phyloP scores from a whole-genome alignment of 345 rosid species.

The Eucalyptus shirleyi region DNA sequence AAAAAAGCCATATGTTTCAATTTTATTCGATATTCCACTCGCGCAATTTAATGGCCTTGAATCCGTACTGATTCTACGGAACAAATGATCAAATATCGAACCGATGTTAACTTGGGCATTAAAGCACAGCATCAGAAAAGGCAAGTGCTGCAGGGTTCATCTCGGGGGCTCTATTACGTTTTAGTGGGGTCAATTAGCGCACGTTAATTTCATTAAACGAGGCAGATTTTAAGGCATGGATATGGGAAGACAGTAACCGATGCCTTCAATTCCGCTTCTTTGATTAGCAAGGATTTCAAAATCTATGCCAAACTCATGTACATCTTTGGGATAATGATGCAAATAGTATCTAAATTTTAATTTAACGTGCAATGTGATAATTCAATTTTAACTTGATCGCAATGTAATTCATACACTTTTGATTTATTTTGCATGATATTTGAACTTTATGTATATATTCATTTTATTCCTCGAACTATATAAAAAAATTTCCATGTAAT shows the following conservation, averaged over 20 bases:
- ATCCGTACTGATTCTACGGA: not conserved
- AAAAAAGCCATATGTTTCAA: not conserved
- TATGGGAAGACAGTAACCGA: not conserved
- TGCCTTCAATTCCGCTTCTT: not conserved
- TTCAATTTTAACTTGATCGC: accelerated
- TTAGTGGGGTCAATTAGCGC: not conserved
- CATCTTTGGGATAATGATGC: too few relatives aligned
- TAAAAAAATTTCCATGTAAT: too few relatives aligned
- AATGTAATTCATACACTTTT: accelerated
- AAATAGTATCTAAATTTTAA: too few relatives aligned
- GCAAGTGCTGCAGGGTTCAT: not conserved
- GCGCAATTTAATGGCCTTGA: too few relatives aligned
- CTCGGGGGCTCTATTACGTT: not conserved
- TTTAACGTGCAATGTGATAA: too few relatives aligned
- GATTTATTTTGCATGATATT: accelerated
- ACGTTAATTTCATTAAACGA: not conserved
- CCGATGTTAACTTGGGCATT: not conserved
- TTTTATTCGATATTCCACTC: not conserved
- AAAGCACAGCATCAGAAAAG: not conserved
- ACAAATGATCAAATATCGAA: not conserved
- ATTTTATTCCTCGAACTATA: too few relatives aligned
- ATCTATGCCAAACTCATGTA: not conserved
- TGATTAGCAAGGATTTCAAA: not conserved
- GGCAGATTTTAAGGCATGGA: not conserved
- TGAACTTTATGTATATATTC: too few relatives aligned